These are phyloP conservation scores for Pholiota conissans DNA, from an alignment of 768 basidiomycete species.

Conservation along the genomic window DNA sequence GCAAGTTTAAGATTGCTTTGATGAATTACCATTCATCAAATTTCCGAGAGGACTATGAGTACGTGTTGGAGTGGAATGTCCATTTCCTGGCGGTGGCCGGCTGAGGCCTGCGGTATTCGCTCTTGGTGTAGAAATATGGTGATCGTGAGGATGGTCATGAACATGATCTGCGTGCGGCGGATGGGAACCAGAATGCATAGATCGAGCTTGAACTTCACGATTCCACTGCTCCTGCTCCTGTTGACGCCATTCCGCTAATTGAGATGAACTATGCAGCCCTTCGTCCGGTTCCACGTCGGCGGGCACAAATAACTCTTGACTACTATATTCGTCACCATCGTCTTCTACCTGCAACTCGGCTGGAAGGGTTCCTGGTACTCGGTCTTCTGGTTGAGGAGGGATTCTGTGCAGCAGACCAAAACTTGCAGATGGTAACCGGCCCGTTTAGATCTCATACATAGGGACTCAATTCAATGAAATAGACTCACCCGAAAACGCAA, in stretches of 20 bases:
- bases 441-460: constrained; percentile 3
- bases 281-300: constrained; percentile 50
- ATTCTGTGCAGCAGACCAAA: constrained; percentile 94
- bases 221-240: constrained; percentile 33
- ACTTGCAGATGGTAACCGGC: constrained; percentile 35
- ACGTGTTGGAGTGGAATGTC: constrained; percentile 27
- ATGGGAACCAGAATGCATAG: constrained; percentile 13
- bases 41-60: constrained; percentile 34
- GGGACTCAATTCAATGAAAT: not conserved
- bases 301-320: constrained; percentile 72
- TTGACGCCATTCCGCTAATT: constrained; percentile 28
- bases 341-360: constrained; percentile 49
- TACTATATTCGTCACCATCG: constrained; percentile 53
- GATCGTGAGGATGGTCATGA: constrained; percentile 1
- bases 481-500: constrained; percentile 88
- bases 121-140: not conserved
- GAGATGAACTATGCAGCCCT: constrained; percentile 24
- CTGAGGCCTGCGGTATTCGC: not conserved
- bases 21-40: constrained; percentile 50
- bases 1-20: constrained; percentile 21
- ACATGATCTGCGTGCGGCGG: constrained; percentile 9
- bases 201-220: constrained; percentile 23
- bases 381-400: constrained; percentile 70
- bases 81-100: not conserved
- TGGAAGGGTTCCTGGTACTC: constrained; percentile 55